phyloP scores from a whole-genome alignment of 306 rosid genomes.

The Albizia julibrissin region DNA sequence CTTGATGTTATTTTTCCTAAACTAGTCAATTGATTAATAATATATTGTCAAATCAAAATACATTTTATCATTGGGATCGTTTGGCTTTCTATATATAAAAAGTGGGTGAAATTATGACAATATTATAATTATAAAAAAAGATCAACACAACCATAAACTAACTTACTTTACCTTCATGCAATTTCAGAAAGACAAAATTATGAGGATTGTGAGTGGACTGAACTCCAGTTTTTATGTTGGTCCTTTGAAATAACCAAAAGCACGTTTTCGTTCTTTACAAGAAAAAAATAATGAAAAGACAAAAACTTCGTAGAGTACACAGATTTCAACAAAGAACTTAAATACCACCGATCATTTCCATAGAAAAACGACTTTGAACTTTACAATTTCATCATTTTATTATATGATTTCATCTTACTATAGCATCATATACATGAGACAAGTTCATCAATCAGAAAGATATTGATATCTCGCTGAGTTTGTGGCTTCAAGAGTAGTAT shows the following conservation, averaged over 20 bases:
- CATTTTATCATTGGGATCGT: too few relatives aligned
- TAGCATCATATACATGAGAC: not conserved
- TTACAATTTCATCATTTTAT: not conserved
- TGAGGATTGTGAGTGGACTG: too few relatives aligned
- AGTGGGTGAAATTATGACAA: too few relatives aligned
- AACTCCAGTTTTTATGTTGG: too few relatives aligned
- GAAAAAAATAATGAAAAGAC: not conserved
- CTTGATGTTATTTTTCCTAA: too few relatives aligned
- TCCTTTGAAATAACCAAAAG: not conserved
- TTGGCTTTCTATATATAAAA: too few relatives aligned
- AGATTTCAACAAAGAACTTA: not conserved
- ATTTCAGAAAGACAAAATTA: too few relatives aligned
- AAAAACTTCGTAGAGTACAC: not conserved
- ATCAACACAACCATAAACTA: too few relatives aligned
- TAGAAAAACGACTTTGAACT: not conserved
- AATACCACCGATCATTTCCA: not conserved
- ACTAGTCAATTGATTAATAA: too few relatives aligned
- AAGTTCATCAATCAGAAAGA: not conserved
- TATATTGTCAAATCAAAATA: too few relatives aligned
- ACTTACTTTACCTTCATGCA: not conserved
- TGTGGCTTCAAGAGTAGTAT: not conserved
- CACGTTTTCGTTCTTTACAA: not conserved
- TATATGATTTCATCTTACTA: not conserved
- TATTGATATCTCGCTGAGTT: not conserved
- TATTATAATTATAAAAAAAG: too few relatives aligned